A percentile compares a stretch with the other conserved stretches of the same genome.
Evolutionary conservation across 2,329 filamentous ascomycete genomes (phyloP).

Genomic region (Leptographium galeiforme): DNA sequence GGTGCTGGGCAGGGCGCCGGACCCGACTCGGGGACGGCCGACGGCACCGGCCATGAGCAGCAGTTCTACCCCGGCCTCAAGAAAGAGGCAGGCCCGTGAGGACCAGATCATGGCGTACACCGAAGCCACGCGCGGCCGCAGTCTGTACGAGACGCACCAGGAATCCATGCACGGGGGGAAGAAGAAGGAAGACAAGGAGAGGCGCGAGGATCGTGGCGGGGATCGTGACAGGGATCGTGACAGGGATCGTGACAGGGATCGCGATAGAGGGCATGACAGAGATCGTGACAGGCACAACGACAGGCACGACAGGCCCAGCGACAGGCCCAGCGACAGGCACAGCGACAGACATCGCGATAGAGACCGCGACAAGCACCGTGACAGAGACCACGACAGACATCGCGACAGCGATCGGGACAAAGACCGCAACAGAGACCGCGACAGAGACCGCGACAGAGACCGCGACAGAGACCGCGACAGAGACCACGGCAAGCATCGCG

Average conservation of each 20-base stretch:
- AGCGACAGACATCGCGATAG: constrained; percentile 17
- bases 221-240: constrained; percentile 18
- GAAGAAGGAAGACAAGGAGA: background rate
- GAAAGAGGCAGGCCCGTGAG: constrained; percentile 44
- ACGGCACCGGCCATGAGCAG: constrained; percentile 12
- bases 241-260: background rate
- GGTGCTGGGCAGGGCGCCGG: constrained; percentile 56
- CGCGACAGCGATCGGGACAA: background rate
- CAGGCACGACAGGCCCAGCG: constrained; percentile 23
- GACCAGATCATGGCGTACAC: constrained; percentile 34
- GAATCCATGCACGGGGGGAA: constrained; percentile 17
- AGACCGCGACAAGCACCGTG: constrained; percentile 17
- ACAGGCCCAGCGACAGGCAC: constrained; percentile 17
- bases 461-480: background rate
- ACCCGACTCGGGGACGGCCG: constrained; percentile 33
- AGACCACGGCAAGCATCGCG: background rate
- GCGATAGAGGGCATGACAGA: constrained; percentile 13
- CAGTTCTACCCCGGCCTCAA: constrained; percentile 19
- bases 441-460: constrained; percentile 5
- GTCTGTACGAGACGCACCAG: constrained; percentile 46
- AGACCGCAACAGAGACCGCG: background rate
- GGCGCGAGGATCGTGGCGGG: constrained; percentile 12
- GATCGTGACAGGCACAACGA: background rate
- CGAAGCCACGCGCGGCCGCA: constrained; percentile 41
- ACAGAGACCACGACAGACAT: constrained; percentile 21